Percentiles rank a stretch among this genome's conserved stretches.
These are phyloP conservation scores for Climacium dendroides DNA, from an alignment of 225 moss, liverwort and hornwort species.

Conservation along the genomic window DNA sequence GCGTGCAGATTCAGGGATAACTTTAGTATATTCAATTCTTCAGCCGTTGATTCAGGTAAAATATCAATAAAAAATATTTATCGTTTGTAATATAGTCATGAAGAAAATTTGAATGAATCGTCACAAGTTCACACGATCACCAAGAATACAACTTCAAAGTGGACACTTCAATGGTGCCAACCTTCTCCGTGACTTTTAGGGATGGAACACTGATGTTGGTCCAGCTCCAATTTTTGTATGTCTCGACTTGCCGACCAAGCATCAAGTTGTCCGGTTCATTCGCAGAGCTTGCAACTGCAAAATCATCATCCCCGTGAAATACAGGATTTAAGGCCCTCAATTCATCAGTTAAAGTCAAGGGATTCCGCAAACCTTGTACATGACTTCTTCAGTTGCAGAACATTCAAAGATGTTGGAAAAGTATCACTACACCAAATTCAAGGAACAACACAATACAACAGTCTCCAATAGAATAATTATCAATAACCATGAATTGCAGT, in stretches of 20 bases:
- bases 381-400: background rate
- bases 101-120: background rate
- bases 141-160: background rate
- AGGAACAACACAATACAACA: background rate
- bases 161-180: background rate
- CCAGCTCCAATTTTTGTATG: constrained; percentile 48
- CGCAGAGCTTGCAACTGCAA: constrained; percentile 57
- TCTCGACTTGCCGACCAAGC: constrained; percentile 18
- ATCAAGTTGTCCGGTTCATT: constrained; percentile 59
- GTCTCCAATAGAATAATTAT: background rate
- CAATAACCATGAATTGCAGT: background rate
- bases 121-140: background rate
- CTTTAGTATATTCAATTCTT: background rate
- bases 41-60: background rate
- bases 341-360: background rate
- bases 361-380: background rate
- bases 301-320: background rate
- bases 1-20: background rate
- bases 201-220: constrained; percentile 32
- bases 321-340: background rate
- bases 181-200: constrained; percentile 12
- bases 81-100: background rate
- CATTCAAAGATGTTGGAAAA: background rate
- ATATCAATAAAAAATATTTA: background rate
- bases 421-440: background rate